Percentiles rank a stretch among this genome's conserved stretches.
phyloP scores from a whole-genome alignment of 306 rosid genomes.

The Castanea sativa region DNA sequence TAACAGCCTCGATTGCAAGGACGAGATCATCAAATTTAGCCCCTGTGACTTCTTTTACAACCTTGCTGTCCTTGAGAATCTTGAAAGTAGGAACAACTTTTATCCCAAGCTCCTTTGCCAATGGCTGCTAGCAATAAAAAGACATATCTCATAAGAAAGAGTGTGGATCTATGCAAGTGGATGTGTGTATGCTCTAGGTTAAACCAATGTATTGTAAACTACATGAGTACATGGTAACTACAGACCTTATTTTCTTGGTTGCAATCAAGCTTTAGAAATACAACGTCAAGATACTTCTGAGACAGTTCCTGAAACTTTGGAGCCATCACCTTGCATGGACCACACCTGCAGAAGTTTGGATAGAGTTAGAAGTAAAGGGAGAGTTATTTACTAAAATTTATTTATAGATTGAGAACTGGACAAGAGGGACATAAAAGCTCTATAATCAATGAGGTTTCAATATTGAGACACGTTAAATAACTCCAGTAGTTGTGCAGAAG shows the following conservation, averaged over 20 bases:
- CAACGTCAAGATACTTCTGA: constrained; percentile 75
- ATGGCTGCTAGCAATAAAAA: constrained; percentile 51
- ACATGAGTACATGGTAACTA: neutral
- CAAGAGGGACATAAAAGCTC: neutral
- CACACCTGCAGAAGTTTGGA: constrained; percentile 63
- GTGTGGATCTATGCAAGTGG: neutral
- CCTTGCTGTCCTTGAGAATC: constrained; percentile 72
- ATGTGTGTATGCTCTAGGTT: neutral
- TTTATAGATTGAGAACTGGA: neutral
- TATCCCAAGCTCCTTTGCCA: constrained; percentile 97
- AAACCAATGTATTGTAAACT: neutral
- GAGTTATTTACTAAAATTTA: neutral
- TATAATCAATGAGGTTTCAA: neutral
- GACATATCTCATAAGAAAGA: constrained; percentile 14
- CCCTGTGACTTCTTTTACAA: constrained; percentile 86
- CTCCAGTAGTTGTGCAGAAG: neutral
- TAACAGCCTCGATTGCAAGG: constrained; percentile 65
- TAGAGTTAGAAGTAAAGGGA: constrained; percentile 10
- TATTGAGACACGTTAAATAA: neutral
- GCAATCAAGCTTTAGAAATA: constrained; percentile 93
- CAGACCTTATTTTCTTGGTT: constrained; percentile 84
- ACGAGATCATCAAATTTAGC: constrained; percentile 89
- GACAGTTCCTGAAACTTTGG: constrained; percentile 77
- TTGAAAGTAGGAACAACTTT: constrained; percentile 96
- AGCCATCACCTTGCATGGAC: constrained; percentile 98